Percentiles rank a stretch among this genome's conserved stretches.
These are phyloP conservation scores for Trichophyton schoenleinii DNA, from an alignment of 2,329 filamentous ascomycete genomes.

Conservation along the genomic window DNA sequence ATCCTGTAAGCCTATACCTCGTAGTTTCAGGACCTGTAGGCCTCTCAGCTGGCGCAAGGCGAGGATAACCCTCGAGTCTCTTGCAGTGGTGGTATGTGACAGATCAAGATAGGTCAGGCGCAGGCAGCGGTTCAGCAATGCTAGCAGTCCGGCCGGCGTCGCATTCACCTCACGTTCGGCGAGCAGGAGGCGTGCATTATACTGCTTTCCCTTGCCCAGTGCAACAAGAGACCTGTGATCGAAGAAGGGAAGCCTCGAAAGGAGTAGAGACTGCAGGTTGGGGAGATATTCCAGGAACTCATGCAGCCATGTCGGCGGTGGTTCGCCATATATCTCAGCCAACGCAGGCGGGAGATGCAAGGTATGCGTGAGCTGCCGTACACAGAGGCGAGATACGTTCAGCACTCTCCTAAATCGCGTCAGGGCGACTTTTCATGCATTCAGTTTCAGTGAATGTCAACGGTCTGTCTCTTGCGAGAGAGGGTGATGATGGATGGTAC, in stretches of 20 bases:
- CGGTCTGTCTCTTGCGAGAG: neutral
- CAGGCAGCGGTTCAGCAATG: slow-evolving; percentile 41
- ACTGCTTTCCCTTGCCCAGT: slow-evolving; percentile 26
- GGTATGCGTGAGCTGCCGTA: slow-evolving; percentile 48
- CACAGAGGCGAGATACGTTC: slow-evolving; percentile 39
- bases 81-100: slow-evolving; percentile 41
- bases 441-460: neutral
- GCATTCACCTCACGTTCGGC: slow-evolving; percentile 46
- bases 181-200: slow-evolving; percentile 43
- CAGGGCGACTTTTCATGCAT: slow-evolving; percentile 38
- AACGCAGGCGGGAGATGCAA: slow-evolving; percentile 49
- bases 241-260: slow-evolving; percentile 48
- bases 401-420: slow-evolving; percentile 47
- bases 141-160: slow-evolving; percentile 42
- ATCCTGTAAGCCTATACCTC: slow-evolving; percentile 43
- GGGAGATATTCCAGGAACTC: slow-evolving; percentile 48
- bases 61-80: slow-evolving; percentile 37
- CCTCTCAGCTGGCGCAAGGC: slow-evolving; percentile 36
- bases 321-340: slow-evolving; percentile 49
- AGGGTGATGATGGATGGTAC: neutral
- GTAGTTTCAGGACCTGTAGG: slow-evolving; percentile 46
- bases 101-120: slow-evolving; percentile 46
- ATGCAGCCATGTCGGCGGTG: slow-evolving; percentile 46
- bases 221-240: slow-evolving; percentile 46
- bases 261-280: slow-evolving; percentile 46